Evolutionary conservation across 345 rosid species (phyloP).

Genomic region (Capsella bursapastoris): DNA sequence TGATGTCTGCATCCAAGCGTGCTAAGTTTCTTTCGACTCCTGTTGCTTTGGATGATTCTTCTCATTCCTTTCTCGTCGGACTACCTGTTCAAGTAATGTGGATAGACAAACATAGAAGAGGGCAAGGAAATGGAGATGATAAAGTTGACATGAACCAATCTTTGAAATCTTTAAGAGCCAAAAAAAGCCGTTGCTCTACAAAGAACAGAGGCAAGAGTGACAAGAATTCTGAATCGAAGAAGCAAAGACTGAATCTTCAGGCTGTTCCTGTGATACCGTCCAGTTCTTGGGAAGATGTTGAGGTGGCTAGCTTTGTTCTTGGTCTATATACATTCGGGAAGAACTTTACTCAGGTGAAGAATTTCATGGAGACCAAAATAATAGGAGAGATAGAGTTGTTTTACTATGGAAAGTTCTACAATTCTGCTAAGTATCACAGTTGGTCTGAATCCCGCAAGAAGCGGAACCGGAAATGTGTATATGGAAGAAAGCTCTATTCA

Average conservation of each 20-base stretch:
- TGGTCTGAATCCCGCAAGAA: slow-evolving; percentile 65
- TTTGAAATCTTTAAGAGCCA: slow-evolving; percentile 47
- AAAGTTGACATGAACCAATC: slow-evolving; percentile 44
- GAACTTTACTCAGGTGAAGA: slow-evolving; percentile 53
- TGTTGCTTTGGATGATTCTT: slow-evolving; percentile 47
- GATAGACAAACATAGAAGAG: slow-evolving; percentile 39
- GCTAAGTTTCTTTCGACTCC: slow-evolving; percentile 49
- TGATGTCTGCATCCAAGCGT: slow-evolving; percentile 55
- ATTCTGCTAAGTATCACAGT: slow-evolving; percentile 52
- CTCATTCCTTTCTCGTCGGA: slow-evolving; percentile 56
- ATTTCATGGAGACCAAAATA: slow-evolving; percentile 53
- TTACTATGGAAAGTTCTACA: slow-evolving; percentile 68
- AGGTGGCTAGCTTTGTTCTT: slow-evolving; percentile 60
- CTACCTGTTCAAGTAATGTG: slow-evolving; percentile 57
- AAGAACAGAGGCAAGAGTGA: slow-evolving; percentile 46
- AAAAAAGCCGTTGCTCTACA: slow-evolving; percentile 39
- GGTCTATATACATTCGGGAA: slow-evolving; percentile 66
- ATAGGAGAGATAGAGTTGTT: slow-evolving; percentile 59
- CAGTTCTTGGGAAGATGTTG: slow-evolving; percentile 55
- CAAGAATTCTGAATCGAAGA: slow-evolving; percentile 37
- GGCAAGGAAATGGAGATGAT: slow-evolving; percentile 35
- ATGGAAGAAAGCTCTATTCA: slow-evolving; percentile 63
- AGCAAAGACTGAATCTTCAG: slow-evolving; percentile 44
- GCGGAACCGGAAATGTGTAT: slow-evolving; percentile 51
- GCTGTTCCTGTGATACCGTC: slow-evolving; percentile 47